Evolutionary conservation across 257 asterid species (phyloP).

Genomic region (Solanum dulcamara): DNA sequence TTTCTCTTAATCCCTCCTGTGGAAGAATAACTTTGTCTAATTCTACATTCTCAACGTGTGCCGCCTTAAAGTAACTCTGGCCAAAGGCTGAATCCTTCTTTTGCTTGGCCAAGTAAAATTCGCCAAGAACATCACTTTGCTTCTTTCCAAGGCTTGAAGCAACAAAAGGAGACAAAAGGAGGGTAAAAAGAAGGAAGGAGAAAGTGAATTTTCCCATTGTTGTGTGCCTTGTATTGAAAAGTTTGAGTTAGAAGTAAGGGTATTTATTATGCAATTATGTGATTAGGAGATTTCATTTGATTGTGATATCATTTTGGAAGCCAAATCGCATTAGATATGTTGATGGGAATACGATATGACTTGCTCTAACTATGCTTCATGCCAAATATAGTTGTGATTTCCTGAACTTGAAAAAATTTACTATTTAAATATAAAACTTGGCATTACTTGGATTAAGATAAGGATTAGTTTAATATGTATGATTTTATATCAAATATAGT

Average conservation of each 20-base stretch:
- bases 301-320: background rate
- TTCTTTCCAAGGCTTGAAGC: background rate
- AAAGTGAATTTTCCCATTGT: background rate
- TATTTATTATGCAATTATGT: background rate
- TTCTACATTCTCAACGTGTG: background rate
- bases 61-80: background rate
- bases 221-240: background rate
- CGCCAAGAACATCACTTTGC: background rate
- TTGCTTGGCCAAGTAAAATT: background rate
- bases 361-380: background rate
- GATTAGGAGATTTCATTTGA: background rate
- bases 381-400: background rate
- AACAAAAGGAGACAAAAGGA: background rate
- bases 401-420: background rate
- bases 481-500: background rate
- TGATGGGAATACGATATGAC: background rate
- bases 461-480: background rate
- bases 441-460: background rate
- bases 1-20: slow-evolving; percentile 29
- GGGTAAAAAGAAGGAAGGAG: background rate
- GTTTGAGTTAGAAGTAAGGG: background rate
- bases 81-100: background rate
- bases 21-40: background rate
- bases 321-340: background rate
- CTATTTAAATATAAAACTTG: background rate